These are phyloP conservation scores for Aureobasidium uvarum DNA, from an alignment of 2,329 filamentous ascomycete genomes.

Conservation along the genomic window DNA sequence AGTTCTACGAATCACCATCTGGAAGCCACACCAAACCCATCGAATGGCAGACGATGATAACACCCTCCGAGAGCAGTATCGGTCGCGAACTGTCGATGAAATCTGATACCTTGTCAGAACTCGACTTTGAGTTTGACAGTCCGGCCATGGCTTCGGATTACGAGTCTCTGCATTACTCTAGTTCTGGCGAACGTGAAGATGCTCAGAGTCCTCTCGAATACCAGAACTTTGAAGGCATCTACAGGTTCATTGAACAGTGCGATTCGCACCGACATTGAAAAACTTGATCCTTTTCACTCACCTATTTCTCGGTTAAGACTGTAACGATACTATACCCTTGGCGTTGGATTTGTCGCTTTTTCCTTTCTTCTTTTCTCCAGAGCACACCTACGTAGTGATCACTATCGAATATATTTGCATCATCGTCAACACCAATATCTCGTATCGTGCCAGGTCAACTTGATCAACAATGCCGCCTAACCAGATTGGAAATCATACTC, in stretches of 20 bases:
- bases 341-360: neutral
- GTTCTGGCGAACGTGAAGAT: slow-evolving; percentile 31
- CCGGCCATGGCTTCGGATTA: slow-evolving; percentile 54
- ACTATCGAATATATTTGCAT: neutral
- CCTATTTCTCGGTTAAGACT: slow-evolving; percentile 6
- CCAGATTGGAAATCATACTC: neutral
- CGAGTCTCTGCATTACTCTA: slow-evolving; percentile 56
- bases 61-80: slow-evolving; percentile 39
- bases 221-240: slow-evolving; percentile 64
- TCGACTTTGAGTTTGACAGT: slow-evolving; percentile 32
- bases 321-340: slow-evolving; percentile 21
- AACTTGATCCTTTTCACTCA: neutral
- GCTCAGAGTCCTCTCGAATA: slow-evolving; percentile 53
- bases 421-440: neutral
- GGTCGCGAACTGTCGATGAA: slow-evolving; percentile 32
- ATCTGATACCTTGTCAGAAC: slow-evolving; percentile 39
- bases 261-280: slow-evolving; percentile 42
- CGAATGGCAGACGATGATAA: slow-evolving; percentile 57
- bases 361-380: neutral
- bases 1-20: slow-evolving; percentile 43
- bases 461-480: neutral
- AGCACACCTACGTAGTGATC: neutral
- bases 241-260: slow-evolving; percentile 64
- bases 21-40: slow-evolving; percentile 41
- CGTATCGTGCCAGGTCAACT: neutral